Percentiles rank a stretch among this genome's conserved stretches.
Conservation (phyloP, 768 basidiomycete genomes). For the Lactarius akahatsu region DNA sequence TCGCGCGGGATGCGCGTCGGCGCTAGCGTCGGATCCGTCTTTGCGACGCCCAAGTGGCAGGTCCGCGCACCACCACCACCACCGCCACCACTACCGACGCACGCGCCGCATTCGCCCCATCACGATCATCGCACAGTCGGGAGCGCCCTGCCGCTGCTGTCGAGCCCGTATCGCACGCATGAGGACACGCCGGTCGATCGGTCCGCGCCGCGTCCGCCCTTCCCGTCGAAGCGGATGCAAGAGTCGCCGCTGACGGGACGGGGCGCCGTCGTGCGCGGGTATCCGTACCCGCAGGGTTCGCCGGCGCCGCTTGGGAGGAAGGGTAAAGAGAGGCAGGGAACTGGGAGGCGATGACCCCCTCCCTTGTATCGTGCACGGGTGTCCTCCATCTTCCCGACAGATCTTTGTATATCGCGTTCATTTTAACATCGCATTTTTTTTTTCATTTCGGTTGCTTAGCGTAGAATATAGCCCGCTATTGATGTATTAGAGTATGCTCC, state of each 20-base stretch:
- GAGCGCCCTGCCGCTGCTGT: neutral
- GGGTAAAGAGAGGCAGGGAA: constrained; percentile 21
- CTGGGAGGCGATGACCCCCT: constrained; percentile 12
- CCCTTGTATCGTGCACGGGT: too few relatives aligned
- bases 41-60: constrained; percentile 28
- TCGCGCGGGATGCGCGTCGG: constrained; percentile 62
- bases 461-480: constrained; percentile 22
- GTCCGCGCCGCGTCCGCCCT: constrained; percentile 10
- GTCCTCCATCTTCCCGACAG: neutral
- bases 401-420: neutral
- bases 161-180: constrained; percentile 15
- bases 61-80: constrained; percentile 5
- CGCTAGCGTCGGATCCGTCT: constrained; percentile 18
- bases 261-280: neutral
- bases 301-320: constrained; percentile 22
- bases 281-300: constrained; percentile 9
- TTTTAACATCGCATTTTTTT: neutral
- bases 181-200: constrained; percentile 26
- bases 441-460: neutral
- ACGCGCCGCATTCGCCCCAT: constrained; percentile 10
- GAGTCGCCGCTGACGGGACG: constrained; percentile 19
- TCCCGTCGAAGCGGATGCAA: constrained; percentile 17
- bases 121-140: neutral
- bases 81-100: neutral
- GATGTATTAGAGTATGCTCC: constrained; percentile 8